A percentile compares a stretch with the other conserved stretches of the same genome.
phyloP scores from a whole-genome alignment of 1,284 basidiomycete genomes.

The Moesziomyces sp. region DNA sequence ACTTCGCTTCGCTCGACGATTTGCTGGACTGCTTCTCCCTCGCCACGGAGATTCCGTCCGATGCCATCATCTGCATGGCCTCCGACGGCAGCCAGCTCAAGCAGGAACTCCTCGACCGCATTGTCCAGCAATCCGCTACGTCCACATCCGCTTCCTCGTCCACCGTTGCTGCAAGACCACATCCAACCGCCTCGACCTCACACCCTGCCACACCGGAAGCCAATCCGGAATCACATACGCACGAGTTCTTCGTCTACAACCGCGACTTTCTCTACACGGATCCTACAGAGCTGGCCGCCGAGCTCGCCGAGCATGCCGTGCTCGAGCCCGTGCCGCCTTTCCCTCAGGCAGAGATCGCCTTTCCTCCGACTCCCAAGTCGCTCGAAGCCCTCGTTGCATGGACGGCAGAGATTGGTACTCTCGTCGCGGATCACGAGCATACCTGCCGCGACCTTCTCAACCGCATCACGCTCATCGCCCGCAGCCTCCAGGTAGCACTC shows the following conservation, averaged over 20 bases:
- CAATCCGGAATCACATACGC: slow-evolving; percentile 7
- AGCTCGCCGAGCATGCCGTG: slow-evolving; percentile 47
- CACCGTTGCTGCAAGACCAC: slow-evolving; percentile 6
- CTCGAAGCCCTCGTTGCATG: slow-evolving; percentile 53
- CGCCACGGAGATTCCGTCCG: slow-evolving; percentile 61
- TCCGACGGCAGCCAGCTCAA: slow-evolving; percentile 60
- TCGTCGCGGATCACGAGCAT: slow-evolving; percentile 12
- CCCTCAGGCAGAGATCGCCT: slow-evolving; percentile 39
- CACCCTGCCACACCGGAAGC: slow-evolving; percentile 4
- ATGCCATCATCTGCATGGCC: slow-evolving; percentile 66
- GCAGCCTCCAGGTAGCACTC: slow-evolving; percentile 58
- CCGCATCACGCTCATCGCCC: slow-evolving; percentile 48
- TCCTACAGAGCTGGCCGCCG: slow-evolving; percentile 49
- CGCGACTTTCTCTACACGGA: slow-evolving; percentile 63
- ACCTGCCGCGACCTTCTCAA: slow-evolving; percentile 31
- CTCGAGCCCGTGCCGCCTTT: slow-evolving; percentile 26
- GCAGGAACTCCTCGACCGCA: slow-evolving; percentile 52
- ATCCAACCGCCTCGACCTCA: slow-evolving; percentile 7
- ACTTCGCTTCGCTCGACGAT: slow-evolving; percentile 60
- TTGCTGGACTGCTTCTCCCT: slow-evolving; percentile 64
- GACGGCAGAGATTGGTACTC: slow-evolving; percentile 31
- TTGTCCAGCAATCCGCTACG: slow-evolving; percentile 28
- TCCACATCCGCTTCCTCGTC: slow-evolving; percentile 14
- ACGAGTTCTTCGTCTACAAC: slow-evolving; percentile 64
- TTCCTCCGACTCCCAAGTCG: slow-evolving; percentile 54